These are phyloP conservation scores for Pythium vanterpoolii DNA, from an alignment of 352 stramenopile species.

Conservation along the genomic window DNA sequence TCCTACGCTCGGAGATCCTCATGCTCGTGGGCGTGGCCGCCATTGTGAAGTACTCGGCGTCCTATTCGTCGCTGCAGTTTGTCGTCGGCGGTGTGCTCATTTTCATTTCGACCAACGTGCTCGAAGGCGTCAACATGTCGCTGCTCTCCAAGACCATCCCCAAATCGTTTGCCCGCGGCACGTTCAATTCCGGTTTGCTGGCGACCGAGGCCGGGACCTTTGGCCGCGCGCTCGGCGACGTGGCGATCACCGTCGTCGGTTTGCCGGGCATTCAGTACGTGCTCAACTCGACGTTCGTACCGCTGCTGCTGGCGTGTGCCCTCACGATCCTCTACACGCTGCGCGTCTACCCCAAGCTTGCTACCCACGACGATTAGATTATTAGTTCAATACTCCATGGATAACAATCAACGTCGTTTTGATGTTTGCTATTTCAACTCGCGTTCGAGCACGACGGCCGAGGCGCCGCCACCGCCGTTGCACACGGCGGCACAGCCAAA, in stretches of 20 bases:
- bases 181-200: constrained; percentile 94
- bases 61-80: constrained; percentile 88
- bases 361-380: constrained; percentile 37
- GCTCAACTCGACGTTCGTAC: constrained; percentile 81
- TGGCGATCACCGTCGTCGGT: constrained; percentile 80
- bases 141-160: constrained; percentile 93
- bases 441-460: constrained; percentile 93
- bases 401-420: too few species aligned
- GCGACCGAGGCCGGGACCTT: constrained; percentile 91
- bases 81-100: constrained; percentile 86
- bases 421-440: background rate
- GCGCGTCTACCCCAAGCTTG: constrained; percentile 67
- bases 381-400: background rate
- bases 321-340: constrained; percentile 68
- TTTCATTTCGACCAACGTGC: constrained; percentile 91
- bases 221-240: constrained; percentile 82
- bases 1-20: constrained; percentile 78
- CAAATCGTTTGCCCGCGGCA: constrained; percentile 89
- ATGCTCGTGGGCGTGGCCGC: constrained; percentile 88
- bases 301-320: constrained; percentile 51
- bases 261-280: constrained; percentile 80
- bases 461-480: constrained; percentile 96
- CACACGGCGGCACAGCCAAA: constrained; percentile 94
- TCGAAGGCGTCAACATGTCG: constrained; percentile 93
- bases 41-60: constrained; percentile 88